Percentiles rank a stretch among this genome's conserved stretches.
These are phyloP conservation scores for Exophiala phaeomuriformis DNA, from an alignment of 2,329 filamentous ascomycete genomes.

Conservation along the genomic window DNA sequence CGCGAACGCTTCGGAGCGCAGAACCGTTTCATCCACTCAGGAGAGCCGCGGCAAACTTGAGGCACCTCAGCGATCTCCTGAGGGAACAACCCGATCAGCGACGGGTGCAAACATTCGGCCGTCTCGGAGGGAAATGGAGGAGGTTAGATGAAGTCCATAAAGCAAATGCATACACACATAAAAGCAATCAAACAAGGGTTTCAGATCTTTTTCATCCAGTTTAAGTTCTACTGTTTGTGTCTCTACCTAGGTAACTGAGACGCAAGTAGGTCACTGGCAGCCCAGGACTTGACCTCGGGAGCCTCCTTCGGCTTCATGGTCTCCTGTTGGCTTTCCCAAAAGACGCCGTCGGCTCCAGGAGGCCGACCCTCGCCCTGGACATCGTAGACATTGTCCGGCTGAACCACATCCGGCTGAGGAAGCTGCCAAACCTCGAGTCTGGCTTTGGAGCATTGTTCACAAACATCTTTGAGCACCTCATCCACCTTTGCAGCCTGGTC, in stretches of 20 bases:
- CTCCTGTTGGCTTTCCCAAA: slow-evolving; percentile 37
- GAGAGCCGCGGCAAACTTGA: slow-evolving; percentile 1
- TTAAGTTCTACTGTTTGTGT: not conserved
- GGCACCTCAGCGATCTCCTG: not conserved
- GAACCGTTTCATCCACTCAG: not conserved
- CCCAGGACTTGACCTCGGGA: slow-evolving; percentile 47
- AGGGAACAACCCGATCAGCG: not conserved
- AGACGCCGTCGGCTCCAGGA: slow-evolving; percentile 32
- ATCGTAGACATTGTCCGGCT: slow-evolving; percentile 15
- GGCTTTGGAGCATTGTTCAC: slow-evolving; percentile 59
- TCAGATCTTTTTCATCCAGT: not conserved
- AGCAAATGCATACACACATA: not conserved
- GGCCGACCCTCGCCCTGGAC: slow-evolving; percentile 25
- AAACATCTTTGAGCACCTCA: slow-evolving; percentile 63
- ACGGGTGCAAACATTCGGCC: slow-evolving; percentile 2
- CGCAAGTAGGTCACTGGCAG: slow-evolving; percentile 21
- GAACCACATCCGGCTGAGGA: slow-evolving; percentile 24
- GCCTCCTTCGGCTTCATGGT: slow-evolving; percentile 37
- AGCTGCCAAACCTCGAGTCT: slow-evolving; percentile 62
- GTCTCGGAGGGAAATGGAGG: slow-evolving; percentile 20
- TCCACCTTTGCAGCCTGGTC: slow-evolving; percentile 78
- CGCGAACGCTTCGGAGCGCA: not conserved
- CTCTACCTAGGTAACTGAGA: not conserved
- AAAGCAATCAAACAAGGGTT: not conserved
- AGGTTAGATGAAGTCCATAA: slow-evolving; percentile 12